These are phyloP conservation scores for Pseudogymnoascus sp. DNA, from an alignment of 2,329 filamentous ascomycete species.

Conservation along the genomic window DNA sequence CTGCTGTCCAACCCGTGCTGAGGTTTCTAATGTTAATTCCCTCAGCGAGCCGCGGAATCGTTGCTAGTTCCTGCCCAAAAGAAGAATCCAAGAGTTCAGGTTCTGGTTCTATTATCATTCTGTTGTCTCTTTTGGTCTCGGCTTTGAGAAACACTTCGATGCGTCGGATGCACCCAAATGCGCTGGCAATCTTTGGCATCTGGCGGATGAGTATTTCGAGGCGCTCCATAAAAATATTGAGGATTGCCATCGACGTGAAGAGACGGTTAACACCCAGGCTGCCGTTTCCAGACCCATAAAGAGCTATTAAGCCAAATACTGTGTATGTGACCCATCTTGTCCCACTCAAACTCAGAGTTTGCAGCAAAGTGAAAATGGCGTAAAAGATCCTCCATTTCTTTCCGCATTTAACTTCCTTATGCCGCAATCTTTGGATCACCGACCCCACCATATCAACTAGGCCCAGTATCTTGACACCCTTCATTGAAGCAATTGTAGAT, in stretches of 20 bases:
- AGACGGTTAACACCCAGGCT: background rate
- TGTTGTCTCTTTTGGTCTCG: background rate
- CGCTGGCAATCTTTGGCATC: background rate
- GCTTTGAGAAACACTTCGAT: background rate
- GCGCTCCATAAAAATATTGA: constrained; percentile 8
- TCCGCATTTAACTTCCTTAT: background rate
- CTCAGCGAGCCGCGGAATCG: background rate
- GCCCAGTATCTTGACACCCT: constrained; percentile 40
- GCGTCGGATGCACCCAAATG: background rate
- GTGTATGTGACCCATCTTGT: constrained; percentile 8
- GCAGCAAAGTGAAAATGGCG: background rate
- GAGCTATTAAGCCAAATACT: background rate
- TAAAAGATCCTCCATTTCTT: constrained; percentile 2
- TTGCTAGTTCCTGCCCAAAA: background rate
- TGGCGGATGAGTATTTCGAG: constrained; percentile 8
- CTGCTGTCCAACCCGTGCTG: constrained; percentile 9
- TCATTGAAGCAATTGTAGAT: constrained; percentile 36
- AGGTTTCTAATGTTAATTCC: background rate
- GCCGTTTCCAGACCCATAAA: background rate
- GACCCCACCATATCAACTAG: constrained; percentile 28
- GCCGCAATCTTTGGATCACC: background rate
- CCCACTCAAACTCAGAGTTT: background rate
- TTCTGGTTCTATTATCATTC: background rate
- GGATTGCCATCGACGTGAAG: constrained; percentile 4
- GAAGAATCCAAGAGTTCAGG: background rate